Conservation (phyloP, 805 yeast species). For the Blastobotrys mokoenaii region DNA sequence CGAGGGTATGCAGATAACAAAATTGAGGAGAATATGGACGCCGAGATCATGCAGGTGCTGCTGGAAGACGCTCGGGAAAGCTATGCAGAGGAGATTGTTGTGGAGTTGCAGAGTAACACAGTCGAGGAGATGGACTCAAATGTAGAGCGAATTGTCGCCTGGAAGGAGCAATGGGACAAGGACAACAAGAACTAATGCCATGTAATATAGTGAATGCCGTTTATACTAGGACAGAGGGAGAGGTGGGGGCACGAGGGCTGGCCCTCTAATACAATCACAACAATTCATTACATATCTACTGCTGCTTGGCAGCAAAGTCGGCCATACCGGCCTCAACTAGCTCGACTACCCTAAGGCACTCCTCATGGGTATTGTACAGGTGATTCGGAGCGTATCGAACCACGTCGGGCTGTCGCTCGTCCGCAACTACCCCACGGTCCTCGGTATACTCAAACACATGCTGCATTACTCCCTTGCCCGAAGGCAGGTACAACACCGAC, state of each 20-base stretch:
- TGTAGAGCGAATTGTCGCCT: slow-evolving; percentile 60
- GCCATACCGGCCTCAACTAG: slow-evolving; percentile 33
- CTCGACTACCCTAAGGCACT: slow-evolving; percentile 42
- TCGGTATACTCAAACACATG: slow-evolving; percentile 42
- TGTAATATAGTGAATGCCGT: too few species aligned
- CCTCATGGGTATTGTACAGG: slow-evolving; percentile 67
- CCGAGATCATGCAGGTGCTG: slow-evolving; percentile 93
- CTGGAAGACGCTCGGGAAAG: slow-evolving; percentile 79
- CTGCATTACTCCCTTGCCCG: slow-evolving; percentile 51
- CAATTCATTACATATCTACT: not conserved
- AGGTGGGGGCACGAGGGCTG: too few species aligned
- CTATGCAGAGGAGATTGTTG: slow-evolving; percentile 72
- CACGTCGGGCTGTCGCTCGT: slow-evolving; percentile 87
- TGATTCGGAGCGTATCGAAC: slow-evolving; percentile 84
- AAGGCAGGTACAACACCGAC: slow-evolving; percentile 58
- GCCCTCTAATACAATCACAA: too few species aligned
- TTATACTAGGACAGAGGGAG: too few species aligned
- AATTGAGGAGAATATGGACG: slow-evolving; percentile 86
- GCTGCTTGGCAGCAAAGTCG: not conserved
- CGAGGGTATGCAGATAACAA: slow-evolving; percentile 77
- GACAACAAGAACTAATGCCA: slow-evolving; percentile 40
- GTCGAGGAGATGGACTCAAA: slow-evolving; percentile 78
- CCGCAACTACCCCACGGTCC: slow-evolving; percentile 62
- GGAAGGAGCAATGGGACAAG: slow-evolving; percentile 69
- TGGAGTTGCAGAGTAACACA: slow-evolving; percentile 64